These are phyloP conservation scores for Cladophialophora immunda DNA, from an alignment of 2,329 filamentous ascomycete species.

Conservation along the genomic window DNA sequence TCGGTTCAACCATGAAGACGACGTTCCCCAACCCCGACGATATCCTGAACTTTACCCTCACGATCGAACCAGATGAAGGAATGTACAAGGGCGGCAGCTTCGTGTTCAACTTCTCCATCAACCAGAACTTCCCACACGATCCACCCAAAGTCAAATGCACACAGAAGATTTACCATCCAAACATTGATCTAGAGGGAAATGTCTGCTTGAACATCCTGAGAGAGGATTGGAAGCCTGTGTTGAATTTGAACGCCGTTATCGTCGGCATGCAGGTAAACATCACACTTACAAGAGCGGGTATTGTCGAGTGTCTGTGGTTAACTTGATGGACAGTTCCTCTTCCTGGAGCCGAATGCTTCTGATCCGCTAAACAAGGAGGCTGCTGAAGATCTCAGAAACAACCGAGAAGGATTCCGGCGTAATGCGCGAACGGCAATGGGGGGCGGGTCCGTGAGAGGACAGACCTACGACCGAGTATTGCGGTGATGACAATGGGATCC, in stretches of 20 bases:
- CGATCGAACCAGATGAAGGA: conserved; percentile 63
- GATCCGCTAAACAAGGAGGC: conserved; percentile 99
- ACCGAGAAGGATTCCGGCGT: conserved; percentile 87
- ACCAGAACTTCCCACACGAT: conserved; percentile 95
- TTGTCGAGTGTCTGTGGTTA: background rate
- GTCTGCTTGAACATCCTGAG: conserved; percentile 96
- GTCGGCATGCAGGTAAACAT: conserved; percentile 80
- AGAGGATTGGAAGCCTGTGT: conserved; percentile 98
- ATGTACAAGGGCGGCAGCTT: conserved; percentile 90
- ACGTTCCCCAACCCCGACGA: conserved; percentile 67
- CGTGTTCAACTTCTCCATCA: conserved; percentile 89
- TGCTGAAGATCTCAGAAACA: conserved; percentile 86
- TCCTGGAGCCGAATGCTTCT: conserved; percentile 95
- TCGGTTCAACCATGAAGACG: conserved; percentile 65
- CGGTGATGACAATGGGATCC: conserved; percentile 23
- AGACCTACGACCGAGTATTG: conserved; percentile 77
- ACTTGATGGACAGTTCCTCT: conserved; percentile 74
- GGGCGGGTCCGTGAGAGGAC: conserved; percentile 77
- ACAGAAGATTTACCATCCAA: conserved; percentile 99
- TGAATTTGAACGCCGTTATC: conserved; percentile 96
- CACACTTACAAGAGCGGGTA: background rate
- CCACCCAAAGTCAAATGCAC: conserved; percentile 96
- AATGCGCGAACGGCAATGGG: conserved; percentile 87
- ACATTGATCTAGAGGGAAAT: conserved; percentile 97
- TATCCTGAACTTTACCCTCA: conserved; percentile 62